A percentile compares a stretch with the other conserved stretches of the same genome.
phyloP scores from a whole-genome alignment of 1,139 yeast genomes.

The Hyphopichia fennica region DNA sequence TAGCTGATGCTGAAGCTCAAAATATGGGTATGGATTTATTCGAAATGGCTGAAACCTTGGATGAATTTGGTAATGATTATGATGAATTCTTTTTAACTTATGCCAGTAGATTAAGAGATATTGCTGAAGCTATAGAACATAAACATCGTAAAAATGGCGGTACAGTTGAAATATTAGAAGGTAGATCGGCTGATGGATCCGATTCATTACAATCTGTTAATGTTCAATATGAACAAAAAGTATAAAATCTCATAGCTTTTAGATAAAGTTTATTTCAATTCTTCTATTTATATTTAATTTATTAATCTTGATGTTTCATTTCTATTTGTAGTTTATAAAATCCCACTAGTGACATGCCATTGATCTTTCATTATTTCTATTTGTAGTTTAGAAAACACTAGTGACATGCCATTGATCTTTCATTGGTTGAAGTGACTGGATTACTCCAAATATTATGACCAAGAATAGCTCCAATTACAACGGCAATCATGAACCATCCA shows the following conservation, averaged over 20 bases:
- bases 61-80: constrained; percentile 27
- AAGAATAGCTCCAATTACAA: constrained; percentile 63
- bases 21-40: constrained; percentile 48
- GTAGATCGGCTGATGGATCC: constrained; percentile 6
- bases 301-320: no score
- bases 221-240: constrained; percentile 2
- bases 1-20: constrained; percentile 44
- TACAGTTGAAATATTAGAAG: constrained; percentile 19
- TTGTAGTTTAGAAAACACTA: constrained; percentile 11
- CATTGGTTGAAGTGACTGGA: constrained; percentile 14
- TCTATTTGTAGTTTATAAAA: no score
- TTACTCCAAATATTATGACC: constrained; percentile 67
- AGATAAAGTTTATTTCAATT: no score
- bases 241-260: background rate
- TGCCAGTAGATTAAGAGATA: constrained; percentile 16
- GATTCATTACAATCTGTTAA: constrained; percentile 3
- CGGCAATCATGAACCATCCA: constrained; percentile 79
- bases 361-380: no score
- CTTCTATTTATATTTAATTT: no score
- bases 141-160: constrained; percentile 5
- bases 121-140: constrained; percentile 14
- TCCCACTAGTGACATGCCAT: no score
- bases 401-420: constrained; percentile 52
- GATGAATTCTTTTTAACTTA: constrained; percentile 19
- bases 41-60: constrained; percentile 31